Evolutionary conservation across 2,329 filamentous ascomycete genomes (phyloP).

Genomic region (Venturia nashicola): DNA sequence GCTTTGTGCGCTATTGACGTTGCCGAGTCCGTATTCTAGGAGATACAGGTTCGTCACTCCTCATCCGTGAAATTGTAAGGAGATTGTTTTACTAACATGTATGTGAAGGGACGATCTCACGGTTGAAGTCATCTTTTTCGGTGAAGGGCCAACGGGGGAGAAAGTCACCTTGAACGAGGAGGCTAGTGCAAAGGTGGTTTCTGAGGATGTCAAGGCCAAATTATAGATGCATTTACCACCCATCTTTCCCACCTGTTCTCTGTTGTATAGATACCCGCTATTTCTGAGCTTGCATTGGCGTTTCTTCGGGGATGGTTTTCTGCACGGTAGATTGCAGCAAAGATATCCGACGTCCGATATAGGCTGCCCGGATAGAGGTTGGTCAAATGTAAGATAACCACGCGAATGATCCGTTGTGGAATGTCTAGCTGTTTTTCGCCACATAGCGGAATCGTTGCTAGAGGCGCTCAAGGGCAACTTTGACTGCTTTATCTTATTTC

Average conservation of each 20-base stretch:
- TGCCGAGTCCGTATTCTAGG: constrained; percentile 82
- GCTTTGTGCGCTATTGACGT: constrained; percentile 78
- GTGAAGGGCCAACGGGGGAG: constrained; percentile 54
- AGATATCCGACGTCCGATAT: not conserved
- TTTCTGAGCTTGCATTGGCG: not conserved
- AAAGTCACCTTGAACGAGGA: constrained; percentile 76
- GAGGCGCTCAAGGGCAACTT: no score
- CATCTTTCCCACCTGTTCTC: not conserved
- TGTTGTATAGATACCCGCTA: not conserved
- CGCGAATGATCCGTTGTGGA: no score
- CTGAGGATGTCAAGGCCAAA: constrained; percentile 6
- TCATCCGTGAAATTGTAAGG: not conserved
- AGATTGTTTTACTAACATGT: not conserved
- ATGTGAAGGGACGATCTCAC: constrained; percentile 67
- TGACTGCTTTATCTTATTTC: no score
- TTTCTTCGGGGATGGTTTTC: not conserved
- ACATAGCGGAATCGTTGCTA: no score
- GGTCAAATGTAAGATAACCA: no score
- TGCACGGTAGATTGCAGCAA: not conserved
- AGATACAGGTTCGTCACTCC: constrained; percentile 62
- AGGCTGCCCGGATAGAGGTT: not conserved
- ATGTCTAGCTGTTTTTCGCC: no score
- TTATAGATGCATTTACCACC: not conserved
- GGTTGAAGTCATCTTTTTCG: constrained; percentile 98
- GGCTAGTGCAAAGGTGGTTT: constrained; percentile 52